These are phyloP conservation scores for Drechslerella coelobrocha DNA, from an alignment of 2,329 filamentous ascomycete species.

Conservation along the genomic window DNA sequence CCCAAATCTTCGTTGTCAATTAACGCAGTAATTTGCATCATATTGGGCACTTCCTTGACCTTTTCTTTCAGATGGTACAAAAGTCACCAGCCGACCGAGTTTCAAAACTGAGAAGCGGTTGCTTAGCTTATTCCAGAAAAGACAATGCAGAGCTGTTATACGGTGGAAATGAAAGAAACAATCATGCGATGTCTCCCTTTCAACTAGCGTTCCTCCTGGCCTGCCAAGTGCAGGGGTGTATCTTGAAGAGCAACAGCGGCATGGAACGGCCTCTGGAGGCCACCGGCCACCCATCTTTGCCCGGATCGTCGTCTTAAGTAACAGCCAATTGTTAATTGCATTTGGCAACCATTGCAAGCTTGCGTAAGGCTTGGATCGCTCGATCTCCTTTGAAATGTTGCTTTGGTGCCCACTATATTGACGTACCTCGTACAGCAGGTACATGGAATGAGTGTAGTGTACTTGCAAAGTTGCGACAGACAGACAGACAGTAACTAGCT, in stretches of 20 bases:
- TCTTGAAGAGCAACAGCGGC: slow-evolving; percentile 22
- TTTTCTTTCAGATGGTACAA: neutral
- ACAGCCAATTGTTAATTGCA: slow-evolving; percentile 44
- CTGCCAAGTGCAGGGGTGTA: slow-evolving; percentile 34
- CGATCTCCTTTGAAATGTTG: slow-evolving; percentile 20
- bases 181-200: slow-evolving; percentile 31
- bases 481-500: slow-evolving; percentile 11
- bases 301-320: slow-evolving; percentile 43
- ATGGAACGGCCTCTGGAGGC: slow-evolving; percentile 45
- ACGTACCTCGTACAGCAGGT: slow-evolving; percentile 14
- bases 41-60: slow-evolving; percentile 5
- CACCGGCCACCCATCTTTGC: slow-evolving; percentile 29
- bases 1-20: slow-evolving; percentile 9
- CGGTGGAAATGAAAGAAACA: neutral
- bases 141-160: slow-evolving; percentile 6
- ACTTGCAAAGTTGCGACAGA: neutral
- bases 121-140: slow-evolving; percentile 33
- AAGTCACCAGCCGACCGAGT: slow-evolving; percentile 27
- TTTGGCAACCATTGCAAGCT: slow-evolving; percentile 31
- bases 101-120: slow-evolving; percentile 38
- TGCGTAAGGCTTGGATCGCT: slow-evolving; percentile 16
- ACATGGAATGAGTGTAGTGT: slow-evolving; percentile 1
- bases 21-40: slow-evolving; percentile 44
- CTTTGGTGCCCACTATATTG: slow-evolving; percentile 26
- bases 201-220: slow-evolving; percentile 24